Evolutionary conservation across 202 grass and related monocot genomes (phyloP).

Genomic region (Schoenoplectus triqueter): DNA sequence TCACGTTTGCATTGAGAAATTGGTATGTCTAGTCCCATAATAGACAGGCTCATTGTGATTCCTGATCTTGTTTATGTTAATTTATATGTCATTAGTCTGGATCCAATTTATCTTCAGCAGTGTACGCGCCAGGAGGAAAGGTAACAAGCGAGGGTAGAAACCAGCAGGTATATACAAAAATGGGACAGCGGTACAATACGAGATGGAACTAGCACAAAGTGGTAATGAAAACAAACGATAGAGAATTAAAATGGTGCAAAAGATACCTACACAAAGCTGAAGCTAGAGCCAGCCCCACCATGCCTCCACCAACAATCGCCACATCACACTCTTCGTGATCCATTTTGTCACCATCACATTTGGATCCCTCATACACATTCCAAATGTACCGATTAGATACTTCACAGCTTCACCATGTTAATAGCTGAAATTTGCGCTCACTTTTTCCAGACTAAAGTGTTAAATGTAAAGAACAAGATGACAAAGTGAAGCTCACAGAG

Average conservation of each 20-base stretch:
- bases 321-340: conserved; percentile 55
- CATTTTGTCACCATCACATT: conserved; percentile 36
- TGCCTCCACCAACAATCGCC: conserved; percentile 84
- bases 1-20: background rate
- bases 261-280: conserved; percentile 93
- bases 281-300: conserved; percentile 89
- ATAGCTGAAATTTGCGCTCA: too few relatives aligned
- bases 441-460: background rate
- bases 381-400: conserved; percentile 19
- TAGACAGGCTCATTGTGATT: background rate
- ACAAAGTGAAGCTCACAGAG: conserved; percentile 8
- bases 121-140: background rate
- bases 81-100: background rate
- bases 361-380: conserved; percentile 24
- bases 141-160: background rate
- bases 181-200: background rate
- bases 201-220: background rate
- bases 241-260: conserved; percentile 29
- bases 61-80: background rate
- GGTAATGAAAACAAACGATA: background rate
- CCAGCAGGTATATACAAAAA: background rate
- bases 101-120: background rate
- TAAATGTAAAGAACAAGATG: background rate
- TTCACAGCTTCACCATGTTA: background rate
- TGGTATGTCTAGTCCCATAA: background rate